A percentile compares a stretch with the other conserved stretches of the same genome.
Conservation (phyloP, 2,329 filamentous ascomycete species). For the Aspergillus sp. region DNA sequence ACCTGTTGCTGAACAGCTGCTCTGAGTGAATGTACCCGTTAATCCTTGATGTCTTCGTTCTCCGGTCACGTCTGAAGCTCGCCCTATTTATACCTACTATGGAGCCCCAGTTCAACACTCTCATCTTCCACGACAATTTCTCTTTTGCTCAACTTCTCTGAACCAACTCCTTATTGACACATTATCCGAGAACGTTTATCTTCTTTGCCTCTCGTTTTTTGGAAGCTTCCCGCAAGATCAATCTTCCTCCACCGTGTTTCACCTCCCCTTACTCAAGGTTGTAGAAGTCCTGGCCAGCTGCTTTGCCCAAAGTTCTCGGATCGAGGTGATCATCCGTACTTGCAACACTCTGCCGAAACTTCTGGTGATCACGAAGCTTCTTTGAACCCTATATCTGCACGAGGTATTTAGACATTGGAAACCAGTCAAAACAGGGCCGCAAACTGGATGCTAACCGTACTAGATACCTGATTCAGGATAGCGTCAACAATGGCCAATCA, state of each 20-base stretch:
- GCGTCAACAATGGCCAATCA: constrained; percentile 38
- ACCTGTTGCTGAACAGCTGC: constrained; percentile 8
- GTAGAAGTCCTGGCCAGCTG: not conserved
- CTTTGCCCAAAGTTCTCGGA: not conserved
- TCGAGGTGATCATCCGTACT: not conserved
- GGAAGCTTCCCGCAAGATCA: not conserved
- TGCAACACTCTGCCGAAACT: not conserved
- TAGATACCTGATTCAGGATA: not conserved
- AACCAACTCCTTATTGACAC: not conserved
- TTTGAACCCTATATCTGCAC: not conserved
- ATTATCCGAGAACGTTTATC: not conserved
- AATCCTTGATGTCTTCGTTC: constrained; percentile 9
- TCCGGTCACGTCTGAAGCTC: constrained; percentile 14
- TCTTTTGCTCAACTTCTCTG: not conserved
- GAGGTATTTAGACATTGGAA: not conserved
- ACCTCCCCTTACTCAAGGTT: constrained; percentile 10
- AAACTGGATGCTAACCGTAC: constrained; percentile 5
- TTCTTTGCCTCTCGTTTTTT: not conserved
- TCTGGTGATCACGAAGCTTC: constrained; percentile 1
- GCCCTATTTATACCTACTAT: constrained; percentile 24
- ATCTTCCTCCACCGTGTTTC: constrained; percentile 4
- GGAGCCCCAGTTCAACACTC: constrained; percentile 12
- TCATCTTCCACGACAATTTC: constrained; percentile 9
- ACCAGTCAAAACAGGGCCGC: not conserved
- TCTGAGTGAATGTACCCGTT: constrained; percentile 15